These are phyloP conservation scores for Trichoderma sp. DNA, from an alignment of 2,329 filamentous ascomycete species.

Conservation along the genomic window DNA sequence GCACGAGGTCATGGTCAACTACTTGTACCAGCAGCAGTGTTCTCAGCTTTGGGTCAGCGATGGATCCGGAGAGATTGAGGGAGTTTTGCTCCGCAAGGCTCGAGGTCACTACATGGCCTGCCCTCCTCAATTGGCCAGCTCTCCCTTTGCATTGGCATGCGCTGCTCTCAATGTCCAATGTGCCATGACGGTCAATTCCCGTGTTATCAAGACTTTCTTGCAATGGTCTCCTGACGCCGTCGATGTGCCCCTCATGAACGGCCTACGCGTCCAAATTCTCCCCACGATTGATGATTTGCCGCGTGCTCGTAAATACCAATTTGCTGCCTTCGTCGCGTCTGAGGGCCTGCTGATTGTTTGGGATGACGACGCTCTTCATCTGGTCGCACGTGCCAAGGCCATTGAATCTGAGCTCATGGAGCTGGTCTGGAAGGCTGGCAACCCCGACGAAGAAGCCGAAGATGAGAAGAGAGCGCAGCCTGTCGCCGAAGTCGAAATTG, in stretches of 20 bases:
- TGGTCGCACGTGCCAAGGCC: conserved; percentile 65
- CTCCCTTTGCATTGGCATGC: conserved; percentile 63
- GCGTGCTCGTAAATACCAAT: conserved; percentile 73
- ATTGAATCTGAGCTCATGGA: conserved; percentile 78
- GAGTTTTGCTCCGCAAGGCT: conserved; percentile 67
- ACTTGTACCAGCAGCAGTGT: conserved; percentile 77
- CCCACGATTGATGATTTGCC: conserved; percentile 69
- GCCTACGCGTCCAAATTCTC: conserved; percentile 72
- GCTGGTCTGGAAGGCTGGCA: conserved; percentile 66
- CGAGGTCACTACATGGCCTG: conserved; percentile 71
- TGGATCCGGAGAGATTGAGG: conserved; percentile 65
- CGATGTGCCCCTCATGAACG: conserved; percentile 73
- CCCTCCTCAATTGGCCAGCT: conserved; percentile 62
- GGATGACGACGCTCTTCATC: conserved; percentile 74
- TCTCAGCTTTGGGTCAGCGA: conserved; percentile 71
- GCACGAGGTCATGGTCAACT: conserved; percentile 81
- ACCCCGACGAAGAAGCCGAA: conserved; percentile 53
- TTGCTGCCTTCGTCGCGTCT: conserved; percentile 72
- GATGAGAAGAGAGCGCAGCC: conserved; percentile 50
- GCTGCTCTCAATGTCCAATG: conserved; percentile 70
- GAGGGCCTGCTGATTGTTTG: conserved; percentile 73
- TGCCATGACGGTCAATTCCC: conserved; percentile 77
- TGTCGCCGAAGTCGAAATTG: conserved; percentile 56
- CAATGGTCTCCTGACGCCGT: conserved; percentile 70
- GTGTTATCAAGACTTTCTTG: conserved; percentile 75